Evolutionary conservation across 768 basidiomycete genomes (phyloP), one percentile per base, ranked within the genome.

Genomic region (Leccinum boreale): DNA sequence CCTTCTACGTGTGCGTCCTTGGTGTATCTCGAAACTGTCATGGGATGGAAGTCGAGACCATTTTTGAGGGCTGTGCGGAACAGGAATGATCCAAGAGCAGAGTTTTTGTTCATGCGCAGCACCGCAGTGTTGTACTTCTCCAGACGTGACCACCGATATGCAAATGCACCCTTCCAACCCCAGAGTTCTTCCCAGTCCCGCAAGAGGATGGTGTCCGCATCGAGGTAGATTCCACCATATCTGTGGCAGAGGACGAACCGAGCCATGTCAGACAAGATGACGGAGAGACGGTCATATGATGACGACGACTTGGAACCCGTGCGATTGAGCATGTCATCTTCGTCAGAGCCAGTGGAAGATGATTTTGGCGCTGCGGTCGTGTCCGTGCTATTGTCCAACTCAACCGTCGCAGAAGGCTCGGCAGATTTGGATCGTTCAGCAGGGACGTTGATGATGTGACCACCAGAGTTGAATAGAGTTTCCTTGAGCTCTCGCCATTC

Each of bases 101-200:
- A 94, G 19, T 85, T 84, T 71, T 92, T 94, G 82, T 96, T 94
- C 78, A 99, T 79, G 69, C 88, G 92, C 58, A 99, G 80, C 11
- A 98, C 93, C 2, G 97, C 95, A 12, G 96, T 98, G 78, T 98
- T 98, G 73, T 98, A 98, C 70, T 88, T 91, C 67, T 90, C 85
- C 60, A 95, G 77, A 50, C 92, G 86, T 21, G 90, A 92, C 96
- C 96, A 99, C 3, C 96, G 82, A 71, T 98, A 98, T 8, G 96
- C 95, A 65, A 97, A 99, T 17, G 94, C 94, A 39, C 95, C 95
- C 65, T 88, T 85, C 89, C 92, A 97, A 28, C 92, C 93, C 93
- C 93, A 98, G 5, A 99, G 78, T 64, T 98, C 96, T 70, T 97
- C 95, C 97, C 97, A 99, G 68, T 99, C 96, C 21, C 97, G 88